Conservation (phyloP, 2,329 filamentous ascomycete species). For the Tolypocladium pustulatum region DNA sequence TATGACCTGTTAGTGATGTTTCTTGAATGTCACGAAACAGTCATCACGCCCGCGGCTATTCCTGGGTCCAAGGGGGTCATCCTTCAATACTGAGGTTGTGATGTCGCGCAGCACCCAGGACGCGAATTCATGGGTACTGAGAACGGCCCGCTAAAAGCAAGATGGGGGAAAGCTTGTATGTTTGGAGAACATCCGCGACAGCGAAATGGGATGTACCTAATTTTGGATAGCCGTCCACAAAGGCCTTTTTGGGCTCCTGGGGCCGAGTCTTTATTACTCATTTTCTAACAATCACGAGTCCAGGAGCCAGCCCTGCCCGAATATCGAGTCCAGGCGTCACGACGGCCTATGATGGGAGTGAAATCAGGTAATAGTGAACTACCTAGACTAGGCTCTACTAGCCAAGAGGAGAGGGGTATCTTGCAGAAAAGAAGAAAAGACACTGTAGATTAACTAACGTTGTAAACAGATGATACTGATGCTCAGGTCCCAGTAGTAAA, state of each 20-base stretch:
- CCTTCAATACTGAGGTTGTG: background rate
- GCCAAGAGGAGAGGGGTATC: constrained; percentile 1
- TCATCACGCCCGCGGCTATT: background rate
- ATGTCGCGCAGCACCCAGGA: background rate
- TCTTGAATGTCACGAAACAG: too few species aligned
- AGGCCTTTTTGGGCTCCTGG: background rate
- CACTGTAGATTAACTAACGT: constrained; percentile 1
- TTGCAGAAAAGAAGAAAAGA: background rate
- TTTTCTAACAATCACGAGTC: background rate
- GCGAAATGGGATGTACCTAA: background rate
- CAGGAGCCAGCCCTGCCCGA: background rate
- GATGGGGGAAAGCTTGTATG: background rate
- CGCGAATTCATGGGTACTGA: too few species aligned
- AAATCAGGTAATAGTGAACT: background rate
- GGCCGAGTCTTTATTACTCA: background rate
- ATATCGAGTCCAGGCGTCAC: background rate
- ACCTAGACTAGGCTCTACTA: background rate
- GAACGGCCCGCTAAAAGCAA: too few species aligned
- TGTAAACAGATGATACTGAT: background rate
- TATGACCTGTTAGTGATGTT: too few species aligned
- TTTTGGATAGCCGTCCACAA: background rate
- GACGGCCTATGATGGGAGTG: background rate
- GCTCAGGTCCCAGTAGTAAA: background rate
- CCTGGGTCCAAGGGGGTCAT: too few species aligned
- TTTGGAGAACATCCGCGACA: background rate